phyloP scores from a whole-genome alignment of 1,284 basidiomycete genomes.

The Xanthoconium separans region DNA sequence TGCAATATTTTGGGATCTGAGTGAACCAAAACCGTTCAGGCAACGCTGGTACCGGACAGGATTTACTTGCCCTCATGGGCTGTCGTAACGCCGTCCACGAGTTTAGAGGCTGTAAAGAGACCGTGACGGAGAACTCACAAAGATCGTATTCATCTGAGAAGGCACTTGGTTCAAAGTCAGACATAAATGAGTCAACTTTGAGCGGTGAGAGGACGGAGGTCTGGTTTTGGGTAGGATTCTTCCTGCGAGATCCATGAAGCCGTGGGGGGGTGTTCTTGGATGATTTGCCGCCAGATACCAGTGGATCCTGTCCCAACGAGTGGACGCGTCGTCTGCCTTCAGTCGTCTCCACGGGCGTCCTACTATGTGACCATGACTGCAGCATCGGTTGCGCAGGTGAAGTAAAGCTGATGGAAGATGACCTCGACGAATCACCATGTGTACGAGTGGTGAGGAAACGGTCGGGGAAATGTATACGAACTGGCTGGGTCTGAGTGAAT shows the following conservation, averaged over 20 bases:
- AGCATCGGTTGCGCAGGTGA: conserved; percentile 14
- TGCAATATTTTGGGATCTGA: conserved; percentile 70
- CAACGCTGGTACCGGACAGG: conserved; percentile 6
- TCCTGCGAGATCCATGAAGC: conserved; percentile 20
- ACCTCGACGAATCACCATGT: conserved; percentile 31
- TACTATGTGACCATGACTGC: conserved; percentile 16
- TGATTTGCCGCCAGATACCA: conserved; percentile 13
- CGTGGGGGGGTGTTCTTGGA: conserved; percentile 17
- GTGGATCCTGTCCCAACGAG: conserved; percentile 22
- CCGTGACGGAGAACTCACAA: conserved; percentile 44
- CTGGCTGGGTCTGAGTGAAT: conserved; percentile 9
- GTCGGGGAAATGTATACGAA: conserved; percentile 31
- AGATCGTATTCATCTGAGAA: conserved; percentile 74
- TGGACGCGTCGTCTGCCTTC: conserved; percentile 22
- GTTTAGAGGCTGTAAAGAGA: conserved; percentile 16
- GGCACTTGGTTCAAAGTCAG: conserved; percentile 37
- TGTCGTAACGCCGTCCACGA: conserved; percentile 25
- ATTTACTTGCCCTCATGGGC: conserved; percentile 62
- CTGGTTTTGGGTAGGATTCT: conserved; percentile 14
- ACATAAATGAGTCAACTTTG: conserved; percentile 25
- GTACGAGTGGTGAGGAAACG: conserved; percentile 25
- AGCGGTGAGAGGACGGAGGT: conserved; percentile 14
- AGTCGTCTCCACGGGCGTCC: conserved; percentile 2
- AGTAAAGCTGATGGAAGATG: conserved; percentile 29
- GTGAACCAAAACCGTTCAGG: conserved; percentile 13